Conservation (phyloP, 129 eudicot genomes). For the Deinandra increscens region DNA sequence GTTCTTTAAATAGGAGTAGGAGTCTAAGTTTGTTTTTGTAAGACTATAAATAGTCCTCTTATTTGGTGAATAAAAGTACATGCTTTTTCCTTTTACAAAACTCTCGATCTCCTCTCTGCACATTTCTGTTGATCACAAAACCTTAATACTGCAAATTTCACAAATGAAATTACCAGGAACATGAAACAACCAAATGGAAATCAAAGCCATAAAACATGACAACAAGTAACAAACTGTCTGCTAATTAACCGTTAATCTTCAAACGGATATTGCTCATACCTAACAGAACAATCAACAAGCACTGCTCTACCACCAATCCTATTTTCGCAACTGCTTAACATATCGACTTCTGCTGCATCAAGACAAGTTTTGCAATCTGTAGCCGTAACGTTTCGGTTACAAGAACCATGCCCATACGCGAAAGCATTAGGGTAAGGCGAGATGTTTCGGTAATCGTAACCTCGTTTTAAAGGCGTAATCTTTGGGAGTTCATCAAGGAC, state of each 20-base stretch:
- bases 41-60: too few species aligned
- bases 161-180: conserved; percentile 1
- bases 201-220: background rate
- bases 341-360: conserved; percentile 46
- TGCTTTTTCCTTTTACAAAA: too few species aligned
- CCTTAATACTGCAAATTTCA: background rate
- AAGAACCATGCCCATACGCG: conserved; percentile 71
- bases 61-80: too few species aligned
- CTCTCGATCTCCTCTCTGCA: too few species aligned
- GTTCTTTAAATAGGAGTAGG: too few species aligned
- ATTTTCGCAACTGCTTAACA: conserved; percentile 41
- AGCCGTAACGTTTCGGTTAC: conserved; percentile 41
- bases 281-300: conserved; percentile 59
- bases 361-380: conserved; percentile 66
- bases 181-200: background rate
- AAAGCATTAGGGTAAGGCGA: conserved; percentile 78
- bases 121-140: too few species aligned
- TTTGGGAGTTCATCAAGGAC: conserved; percentile 55
- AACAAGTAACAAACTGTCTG: conserved; percentile 6
- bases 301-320: conserved; percentile 55
- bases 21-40: too few species aligned
- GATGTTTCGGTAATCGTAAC: conserved; percentile 52
- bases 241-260: conserved; percentile 36
- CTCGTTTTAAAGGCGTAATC: conserved; percentile 42
- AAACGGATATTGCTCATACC: conserved; percentile 80